Evolutionary conservation across 306 rosid species (phyloP), one percentile per base, ranked within the genome.

Genomic region (Quercus mongolica): DNA sequence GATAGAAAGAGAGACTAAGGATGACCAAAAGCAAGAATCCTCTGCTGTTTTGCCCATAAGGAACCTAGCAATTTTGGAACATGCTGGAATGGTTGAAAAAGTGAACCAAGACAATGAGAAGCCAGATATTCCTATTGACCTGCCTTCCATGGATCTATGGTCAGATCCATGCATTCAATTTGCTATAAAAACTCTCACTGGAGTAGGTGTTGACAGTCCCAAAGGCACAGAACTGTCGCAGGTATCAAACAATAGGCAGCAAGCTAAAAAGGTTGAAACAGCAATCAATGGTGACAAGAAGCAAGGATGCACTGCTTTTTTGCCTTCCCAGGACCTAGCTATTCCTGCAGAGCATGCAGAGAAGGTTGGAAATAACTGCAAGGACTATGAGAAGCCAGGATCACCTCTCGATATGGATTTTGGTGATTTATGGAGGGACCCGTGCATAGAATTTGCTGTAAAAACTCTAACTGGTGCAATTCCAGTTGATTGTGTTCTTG

Each of bases 151-250:
- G 46, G 94, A 93, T 77, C 75, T 95, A 6, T 80, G 93, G 81
- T 76, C 88, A 9, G 99, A 95, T 68, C 99, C 99, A 18, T 95
- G 97, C 80, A 93, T 95, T 49, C 98, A 97, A 51, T 95, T 95
- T 85, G 98, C 99, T 15, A 79, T 93, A 78, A 90, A 93, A 81
- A 90, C 92, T 76, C 94, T 95, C 75, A 89, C 94, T 4, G 96
- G 90, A 69, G 70, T 21, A 74, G 76, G 86, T 38, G 79, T 87
- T 54, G 94, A 87, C 4, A 58, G 74, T 61, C 61, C 85, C 44
- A 85, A 79, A 69, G 74, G 35, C 81, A 71, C 87, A 18, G 83
- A 81, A 61, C 51, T 76, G 52, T 80, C 76, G 26, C 72, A 76
- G 1, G 74, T 63, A 20, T 68, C 79, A 5, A 79, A 20, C 68